Evolutionary conservation across 495 filamentous ascomycete genomes (phyloP).

Genomic region (Neurospora sp.): DNA sequence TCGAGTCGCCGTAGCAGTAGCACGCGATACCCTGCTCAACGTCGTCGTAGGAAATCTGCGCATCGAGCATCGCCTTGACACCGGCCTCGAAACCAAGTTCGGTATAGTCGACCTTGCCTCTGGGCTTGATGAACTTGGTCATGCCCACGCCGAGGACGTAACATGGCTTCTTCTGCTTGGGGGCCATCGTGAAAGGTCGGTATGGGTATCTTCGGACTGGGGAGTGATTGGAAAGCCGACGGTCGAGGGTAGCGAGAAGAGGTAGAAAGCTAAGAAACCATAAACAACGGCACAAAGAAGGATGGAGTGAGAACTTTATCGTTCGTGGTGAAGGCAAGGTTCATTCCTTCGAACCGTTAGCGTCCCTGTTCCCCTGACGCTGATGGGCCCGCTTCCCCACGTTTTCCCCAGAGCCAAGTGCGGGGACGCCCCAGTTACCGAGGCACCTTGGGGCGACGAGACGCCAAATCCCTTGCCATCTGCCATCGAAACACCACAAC

Average conservation of each 20-base stretch:
- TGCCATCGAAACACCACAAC: neutral
- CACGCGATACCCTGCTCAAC: slow-evolving; percentile 94
- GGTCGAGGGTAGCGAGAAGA: neutral
- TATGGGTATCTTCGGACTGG: neutral
- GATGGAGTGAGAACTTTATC: neutral
- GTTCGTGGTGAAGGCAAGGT: neutral
- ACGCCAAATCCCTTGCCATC: neutral
- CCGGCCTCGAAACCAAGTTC: slow-evolving; percentile 92
- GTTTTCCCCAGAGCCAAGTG: neutral
- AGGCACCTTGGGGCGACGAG: neutral
- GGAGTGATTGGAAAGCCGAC: neutral
- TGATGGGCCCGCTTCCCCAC: neutral
- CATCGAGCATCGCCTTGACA: slow-evolving; percentile 91
- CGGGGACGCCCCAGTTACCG: neutral
- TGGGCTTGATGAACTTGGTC: slow-evolving; percentile 98
- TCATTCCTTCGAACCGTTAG: neutral
- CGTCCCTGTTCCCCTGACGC: neutral
- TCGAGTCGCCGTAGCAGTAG: slow-evolving; percentile 93
- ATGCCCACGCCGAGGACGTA: slow-evolving; percentile 97
- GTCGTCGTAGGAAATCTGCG: slow-evolving; percentile 91
- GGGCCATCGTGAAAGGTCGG: slow-evolving; percentile 25
- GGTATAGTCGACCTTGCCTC: slow-evolving; percentile 81
- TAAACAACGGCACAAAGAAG: neutral
- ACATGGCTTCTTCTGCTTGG: slow-evolving; percentile 33
- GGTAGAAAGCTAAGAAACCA: neutral